phyloP scores from a whole-genome alignment of 768 basidiomycete species.

The Tulasnella sp. region DNA sequence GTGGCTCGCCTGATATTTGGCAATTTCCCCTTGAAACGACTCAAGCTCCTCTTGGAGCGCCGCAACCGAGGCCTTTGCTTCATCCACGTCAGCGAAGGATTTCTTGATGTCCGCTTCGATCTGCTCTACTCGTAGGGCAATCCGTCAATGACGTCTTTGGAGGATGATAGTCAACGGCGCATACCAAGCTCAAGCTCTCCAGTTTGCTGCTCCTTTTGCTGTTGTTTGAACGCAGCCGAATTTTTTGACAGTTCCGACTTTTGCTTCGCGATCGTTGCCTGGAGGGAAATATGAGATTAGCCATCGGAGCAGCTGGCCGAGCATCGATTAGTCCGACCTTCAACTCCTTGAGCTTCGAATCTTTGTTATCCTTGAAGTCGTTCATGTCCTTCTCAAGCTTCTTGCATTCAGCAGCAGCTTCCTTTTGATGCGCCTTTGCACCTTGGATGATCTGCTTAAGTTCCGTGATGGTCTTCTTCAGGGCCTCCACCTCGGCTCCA shows the following conservation, averaged over 20 bases:
- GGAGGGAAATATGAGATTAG: not conserved
- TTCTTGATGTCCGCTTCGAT: constrained; percentile 59
- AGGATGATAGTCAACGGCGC: no score
- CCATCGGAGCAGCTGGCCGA: no score
- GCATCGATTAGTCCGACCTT: no score
- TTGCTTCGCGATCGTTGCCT: constrained; percentile 72
- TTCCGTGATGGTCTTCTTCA: constrained; percentile 51
- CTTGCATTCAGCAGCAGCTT: constrained; percentile 64
- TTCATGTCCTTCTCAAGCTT: constrained; percentile 94
- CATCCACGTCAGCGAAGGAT: constrained; percentile 36
- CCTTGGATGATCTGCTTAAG: constrained; percentile 48
- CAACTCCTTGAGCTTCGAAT: constrained; percentile 88
- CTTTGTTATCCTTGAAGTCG: constrained; percentile 98
- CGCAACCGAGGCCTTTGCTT: constrained; percentile 38
- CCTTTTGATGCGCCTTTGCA: constrained; percentile 67
- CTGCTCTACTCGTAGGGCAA: no score
- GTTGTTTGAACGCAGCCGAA: constrained; percentile 66
- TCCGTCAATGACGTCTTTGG: no score
- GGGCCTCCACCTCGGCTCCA: constrained; percentile 63
- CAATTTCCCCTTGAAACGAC: constrained; percentile 43
- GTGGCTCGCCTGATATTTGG: constrained; percentile 35
- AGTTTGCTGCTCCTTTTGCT: constrained; percentile 85
- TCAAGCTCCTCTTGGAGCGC: constrained; percentile 53
- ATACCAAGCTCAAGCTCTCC: constrained; percentile 78
- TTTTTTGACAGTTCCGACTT: constrained; percentile 76